Base-by-base conservation (phyloP, 192 early-diverging fungal genomes). In the Podila epigama region DNA sequence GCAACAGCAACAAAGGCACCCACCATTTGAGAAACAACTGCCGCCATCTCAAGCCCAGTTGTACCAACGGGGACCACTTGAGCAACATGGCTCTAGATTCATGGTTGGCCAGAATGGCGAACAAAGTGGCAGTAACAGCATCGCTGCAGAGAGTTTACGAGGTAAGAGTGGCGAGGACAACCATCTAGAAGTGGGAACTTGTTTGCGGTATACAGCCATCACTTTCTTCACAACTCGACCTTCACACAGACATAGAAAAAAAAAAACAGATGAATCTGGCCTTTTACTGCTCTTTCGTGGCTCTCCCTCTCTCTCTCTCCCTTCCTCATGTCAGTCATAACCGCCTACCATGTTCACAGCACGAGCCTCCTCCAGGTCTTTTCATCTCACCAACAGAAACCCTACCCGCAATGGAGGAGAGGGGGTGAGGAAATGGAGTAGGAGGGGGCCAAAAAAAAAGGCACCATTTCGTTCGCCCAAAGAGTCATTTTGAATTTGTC, bases 91-190 rank as follows among this genome's bases (percentile, higher is more conserved):
- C 2, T 60, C 51, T 12, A 27, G 62, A 27, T 59, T 32, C 34
- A 31, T 54, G 57, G 11, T 57, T 28, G 50, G 57, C 20, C 62
- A 53, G 39, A 15, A 50, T 20, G 32, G 25, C 13, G 51, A 59
- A 11, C 32, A 52, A 15, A 72, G 63, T 35, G 50, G 33, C 32
- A 61, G 27, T 22, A 44, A 35, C 29, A 56, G 44, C 51, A 51
- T 22, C 8, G 68, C 68, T 4, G 39, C 59, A 20, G 68, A 69
- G 32, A 60, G 68, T 54, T 33, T 69, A n/a, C 58, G 68, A 56
- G 68, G 68, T 69, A 69, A 54, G 25, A 54, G 52, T 25, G 29
- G n/a, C 20, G n/a, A 22, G n/a, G 15, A 20, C 37, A 11, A 44
- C 16, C 16, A 44, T 20, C 41, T n/a, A 44, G 41, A 10, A 20